Evolutionary conservation across 192 early-diverging fungal species (phyloP), one percentile per base, ranked within the genome.

Genomic region (Podila epicladia): DNA sequence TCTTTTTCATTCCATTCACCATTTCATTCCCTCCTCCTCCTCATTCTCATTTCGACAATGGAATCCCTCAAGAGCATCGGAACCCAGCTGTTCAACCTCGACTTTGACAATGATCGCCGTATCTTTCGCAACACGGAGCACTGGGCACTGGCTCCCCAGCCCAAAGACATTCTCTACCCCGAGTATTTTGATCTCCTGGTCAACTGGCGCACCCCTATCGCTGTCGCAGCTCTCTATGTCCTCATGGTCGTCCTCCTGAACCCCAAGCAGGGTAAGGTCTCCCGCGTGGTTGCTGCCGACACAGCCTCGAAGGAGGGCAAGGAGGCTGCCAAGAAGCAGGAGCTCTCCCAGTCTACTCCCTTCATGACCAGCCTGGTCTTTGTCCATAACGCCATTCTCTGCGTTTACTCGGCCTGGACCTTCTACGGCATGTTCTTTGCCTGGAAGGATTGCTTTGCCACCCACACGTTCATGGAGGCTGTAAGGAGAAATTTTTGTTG

Each of bases 311-410:
- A 72, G 65, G 73, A 62, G 9, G 61, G 31, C 29, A 32, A 59
- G 6, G 45, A 37, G 7, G 26, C 29, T 17, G 31, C 29, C 28
- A 37, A 70, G 60, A 55, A 69, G 61, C 66, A 80, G 49, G 71
- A 80, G 22, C 37, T 80, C 24, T 72, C 77, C 1, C n/a, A 68
- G 57, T 80, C 77, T 0, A 59, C 66, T 17, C 84, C 83, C 4
- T 79, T 83, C 53, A 89, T 93, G 82, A 92, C 84, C 49, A 74
- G 85, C 35, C 49, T 91, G 53, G 88, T 91, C 49, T 82, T 91
- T 74, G 68, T 89, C 53, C 92, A 93, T 83, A 93, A 93, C 85
- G 75, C 85, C 5, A 75, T 86, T n/a, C 76, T 93, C 29, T 87
- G 85, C 22, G 74, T 89, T 5, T 93, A 91, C 82, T 92, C 91